Evolutionary conservation across 169 alveolate genomes (phyloP).

Genomic region (Plasmodium vivax): DNA sequence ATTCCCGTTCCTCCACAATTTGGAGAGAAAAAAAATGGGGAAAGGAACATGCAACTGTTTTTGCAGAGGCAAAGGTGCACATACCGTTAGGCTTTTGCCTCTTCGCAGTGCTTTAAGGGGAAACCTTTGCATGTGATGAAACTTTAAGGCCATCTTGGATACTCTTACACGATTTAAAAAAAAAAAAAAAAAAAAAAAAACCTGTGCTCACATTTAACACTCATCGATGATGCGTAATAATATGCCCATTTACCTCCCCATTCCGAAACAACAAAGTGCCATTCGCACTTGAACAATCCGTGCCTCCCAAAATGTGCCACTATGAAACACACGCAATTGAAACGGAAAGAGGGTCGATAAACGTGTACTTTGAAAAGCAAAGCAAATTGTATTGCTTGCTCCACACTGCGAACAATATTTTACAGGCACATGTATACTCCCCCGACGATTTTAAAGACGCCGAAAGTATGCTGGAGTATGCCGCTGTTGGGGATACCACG

Average conservation of each 20-base stretch:
- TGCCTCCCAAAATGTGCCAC: constrained; percentile 35
- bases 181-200: not conserved
- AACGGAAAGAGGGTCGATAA: constrained; percentile 57
- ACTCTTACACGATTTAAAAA: not conserved
- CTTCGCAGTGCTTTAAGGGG: not conserved
- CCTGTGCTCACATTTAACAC: not conserved
- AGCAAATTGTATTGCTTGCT: constrained; percentile 59
- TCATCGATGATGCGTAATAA: not conserved
- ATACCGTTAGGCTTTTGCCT: not conserved
- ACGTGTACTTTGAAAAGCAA: constrained; percentile 66
- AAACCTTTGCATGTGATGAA: not conserved
- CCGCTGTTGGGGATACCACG: not conserved
- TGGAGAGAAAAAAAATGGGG: not conserved
- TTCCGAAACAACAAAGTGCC: not conserved
- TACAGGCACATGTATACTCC: constrained; percentile 64
- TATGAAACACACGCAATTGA: constrained; percentile 39
- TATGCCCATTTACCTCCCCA: not conserved
- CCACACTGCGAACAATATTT: constrained; percentile 67
- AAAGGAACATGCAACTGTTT: not conserved
- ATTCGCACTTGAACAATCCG: not conserved
- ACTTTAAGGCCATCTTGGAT: not conserved
- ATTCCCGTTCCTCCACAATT: not conserved
- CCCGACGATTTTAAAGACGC: constrained; percentile 44
- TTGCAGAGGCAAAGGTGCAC: not conserved
- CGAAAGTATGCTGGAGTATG: constrained; percentile 16